Evolutionary conservation across 306 rosid genomes (phyloP), one percentile per base, ranked within the genome.

Genomic region (Prunus salicina): DNA sequence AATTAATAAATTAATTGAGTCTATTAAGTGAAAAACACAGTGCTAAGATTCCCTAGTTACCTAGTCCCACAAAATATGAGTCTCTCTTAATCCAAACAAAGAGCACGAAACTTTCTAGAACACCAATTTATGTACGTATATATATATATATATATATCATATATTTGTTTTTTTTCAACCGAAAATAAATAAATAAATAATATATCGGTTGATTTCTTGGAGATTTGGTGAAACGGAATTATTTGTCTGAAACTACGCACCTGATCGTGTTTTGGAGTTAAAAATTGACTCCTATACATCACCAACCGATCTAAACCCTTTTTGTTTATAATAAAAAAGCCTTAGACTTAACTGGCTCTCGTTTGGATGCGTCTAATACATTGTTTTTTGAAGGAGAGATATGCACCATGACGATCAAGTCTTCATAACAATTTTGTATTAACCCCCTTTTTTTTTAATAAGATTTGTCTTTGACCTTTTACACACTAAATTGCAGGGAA

Each of bases 301-400:
- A 73, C 84, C 73, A 77, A 81, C 79, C 84, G 32, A 77, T 82
- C 74, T 74, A 79, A 84, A n/a, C 69, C 76, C 78, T 70, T 75
- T 83, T 5, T 34, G 6, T 34, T 6, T 1, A 6, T 32, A 76
- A 81, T 38, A 38, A 78, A 3, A 78, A 82, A 71, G 34, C 53
- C 34, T 80, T 87, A 88, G 90, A 80, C 86, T 85, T 77, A 85
- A 85, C 86, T 88, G 91, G 87, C 89, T 62, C 77, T 62, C 15
- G 51, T 66, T 79, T 76, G 79, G 80, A 78, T 77, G 67, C 55
- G 81, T 74, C 77, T 76, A 81, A 78, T 49, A 62, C 66, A 68
- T 53, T 51, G 67, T 69, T 80, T 56, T 38, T 38, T 0, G 2
- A 38, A 38, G 43, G 9, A 7, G 43, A 38, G 43, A 38, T 7